Evolutionary conservation across 2,329 filamentous ascomycete species (phyloP).

Genomic region (Colletotrichum orbiculare): DNA sequence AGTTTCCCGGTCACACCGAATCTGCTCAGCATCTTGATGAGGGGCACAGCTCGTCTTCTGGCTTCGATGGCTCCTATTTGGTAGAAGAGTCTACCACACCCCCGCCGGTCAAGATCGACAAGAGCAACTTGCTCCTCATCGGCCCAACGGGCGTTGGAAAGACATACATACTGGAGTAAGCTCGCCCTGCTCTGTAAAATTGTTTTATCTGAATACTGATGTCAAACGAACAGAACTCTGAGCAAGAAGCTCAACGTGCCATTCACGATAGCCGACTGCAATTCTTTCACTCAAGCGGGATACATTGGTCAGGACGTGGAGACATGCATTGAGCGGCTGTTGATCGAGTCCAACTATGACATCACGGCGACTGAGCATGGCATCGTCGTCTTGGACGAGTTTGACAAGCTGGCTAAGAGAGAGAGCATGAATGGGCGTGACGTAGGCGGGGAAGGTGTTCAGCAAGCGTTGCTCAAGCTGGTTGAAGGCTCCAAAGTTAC

Average conservation of each 20-base stretch:
- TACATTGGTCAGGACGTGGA: constrained; percentile 99
- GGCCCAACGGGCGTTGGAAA: constrained; percentile 97
- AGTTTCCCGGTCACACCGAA: constrained; percentile 64
- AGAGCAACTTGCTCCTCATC: constrained; percentile 91
- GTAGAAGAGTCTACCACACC: constrained; percentile 57
- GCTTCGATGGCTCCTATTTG: constrained; percentile 58
- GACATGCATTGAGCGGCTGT: constrained; percentile 87
- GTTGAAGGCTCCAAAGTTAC: constrained; percentile 96
- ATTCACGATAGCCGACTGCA: constrained; percentile 95
- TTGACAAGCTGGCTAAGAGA: constrained; percentile 94
- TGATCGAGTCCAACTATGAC: constrained; percentile 92
- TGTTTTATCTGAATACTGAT: constrained; percentile 37
- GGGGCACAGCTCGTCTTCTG: constrained; percentile 31
- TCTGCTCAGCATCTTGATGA: constrained; percentile 56
- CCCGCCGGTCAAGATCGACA: constrained; percentile 81
- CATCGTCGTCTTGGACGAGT: constrained; percentile 95
- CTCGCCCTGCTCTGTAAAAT: not conserved
- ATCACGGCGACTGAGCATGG: constrained; percentile 86
- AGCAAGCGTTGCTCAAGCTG: constrained; percentile 94
- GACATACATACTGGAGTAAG: constrained; percentile 86
- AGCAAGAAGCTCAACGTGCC: constrained; percentile 94
- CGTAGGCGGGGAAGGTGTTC: constrained; percentile 94
- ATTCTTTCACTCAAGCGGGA: constrained; percentile 93
- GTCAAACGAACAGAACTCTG: constrained; percentile 71
- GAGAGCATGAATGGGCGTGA: constrained; percentile 91